Base-by-base conservation (phyloP, 164 flowering plant genomes). In the Saururus chinensis region DNA sequence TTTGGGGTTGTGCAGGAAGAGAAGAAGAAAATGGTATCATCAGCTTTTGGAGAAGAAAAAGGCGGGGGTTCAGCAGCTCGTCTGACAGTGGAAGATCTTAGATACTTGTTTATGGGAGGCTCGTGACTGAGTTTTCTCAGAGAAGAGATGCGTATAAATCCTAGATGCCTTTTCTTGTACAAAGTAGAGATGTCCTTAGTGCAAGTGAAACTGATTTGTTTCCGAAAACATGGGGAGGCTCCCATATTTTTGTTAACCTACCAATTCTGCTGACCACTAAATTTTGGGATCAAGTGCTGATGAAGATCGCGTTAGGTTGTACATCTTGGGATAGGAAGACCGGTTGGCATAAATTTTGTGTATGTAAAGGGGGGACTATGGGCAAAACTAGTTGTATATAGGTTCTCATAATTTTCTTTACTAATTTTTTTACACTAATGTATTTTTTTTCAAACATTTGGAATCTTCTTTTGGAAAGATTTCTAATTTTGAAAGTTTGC, bases 31-130 rank as follows among this genome's bases (percentile, higher is more conserved):
- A 84, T 93, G 97, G 97, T 93, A 59, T 89, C 98, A 41, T 88
- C 98, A 20, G 98, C 98, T 51, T 90, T 90, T 76, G 97, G 97
- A 21, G 98, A 93, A 71, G 96, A 93, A 72, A 84, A 72, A 22
- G 65, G 71, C 24, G 67, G 95, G 19, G 78, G 77, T 51, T 51
- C 84, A 30, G 82, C 79, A 26, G 56, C 84, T 72, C 86, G 92
- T 9, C 80, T 92, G 23, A 92, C 96, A 3, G 82, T 77, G 20
- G 93, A 88, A 56, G 98, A 92, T 72, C 89, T 92, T 40, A 84
- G 72, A 68, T 89, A 75, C 76, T 73, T 89, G 26, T 92, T 92
- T 60, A 82, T 74, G 85, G 79, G 58, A 23, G 58, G 58, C n/a
- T n/a, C n/a, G 6, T 30, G 37, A 30, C 37, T 30, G 4, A 30